Base-by-base conservation (phyloP, 1,139 yeast species). In the Zygotorulaspora mrakii region DNA sequence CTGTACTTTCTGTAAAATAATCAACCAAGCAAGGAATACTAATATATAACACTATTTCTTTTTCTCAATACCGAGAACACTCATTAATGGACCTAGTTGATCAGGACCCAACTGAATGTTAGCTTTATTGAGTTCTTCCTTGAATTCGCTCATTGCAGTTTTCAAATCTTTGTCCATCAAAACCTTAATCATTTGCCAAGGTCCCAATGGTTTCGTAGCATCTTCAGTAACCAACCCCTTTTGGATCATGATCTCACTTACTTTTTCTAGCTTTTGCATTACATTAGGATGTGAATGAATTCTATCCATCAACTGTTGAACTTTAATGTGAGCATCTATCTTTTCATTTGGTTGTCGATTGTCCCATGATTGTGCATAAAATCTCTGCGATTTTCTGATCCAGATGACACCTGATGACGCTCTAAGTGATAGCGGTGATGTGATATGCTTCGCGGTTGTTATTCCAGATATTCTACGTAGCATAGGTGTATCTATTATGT, bases 331-430 rank as follows among this genome's bases (percentile, higher is more conserved):
- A 2, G 57, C 59, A 17, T 49, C 47, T 4, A 49, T 31, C 28
- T 50, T 47, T 8, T 48, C 49, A 17, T 48, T 49, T 3, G 50
- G 46, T 6, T 43, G 35, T 13, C 42, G 47, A 29, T 42, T 41
- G 38, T 54, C 59, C 59, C 59, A 54, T 10, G 57, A 54, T 37
- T 53, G 53, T 5, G 57, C 59, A 30, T 51, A 52, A 13, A 17
- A 26, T 29, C 55, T 50, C 12, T 24, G 40, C 3, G 33, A 4
- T 5, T 6, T 17, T 28, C 33, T 39, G 17, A 22, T 13, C n/a
- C 23, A 25, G 18, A 33, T 20, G 7, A 17, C 13, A 5, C 17
- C 11, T n/a, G n/a, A n/a, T n/a, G n/a, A n/a, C n/a, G n/a, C n/a
- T n/a, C n/a, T n/a, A n/a, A n/a, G n/a, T n/a, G n/a, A n/a, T n/a